phyloP scores from a whole-genome alignment of 768 basidiomycete genomes.

The Macrolepiota albuminosa region DNA sequence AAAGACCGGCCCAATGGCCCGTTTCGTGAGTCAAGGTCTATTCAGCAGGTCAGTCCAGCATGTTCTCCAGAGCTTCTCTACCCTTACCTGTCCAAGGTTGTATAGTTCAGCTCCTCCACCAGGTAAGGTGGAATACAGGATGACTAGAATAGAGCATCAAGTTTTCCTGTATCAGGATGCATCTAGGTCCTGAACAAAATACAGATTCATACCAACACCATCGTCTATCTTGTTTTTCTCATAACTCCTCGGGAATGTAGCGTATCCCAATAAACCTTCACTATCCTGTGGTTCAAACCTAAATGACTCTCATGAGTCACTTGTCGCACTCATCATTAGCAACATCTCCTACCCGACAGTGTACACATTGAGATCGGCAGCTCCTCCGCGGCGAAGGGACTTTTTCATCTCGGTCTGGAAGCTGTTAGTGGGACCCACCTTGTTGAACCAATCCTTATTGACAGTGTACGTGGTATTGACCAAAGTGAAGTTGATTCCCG shows the following conservation, averaged over 20 bases:
- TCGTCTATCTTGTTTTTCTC: slow-evolving; percentile 33
- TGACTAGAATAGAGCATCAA: slow-evolving; percentile 3
- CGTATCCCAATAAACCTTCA: slow-evolving; percentile 42
- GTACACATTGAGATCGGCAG: slow-evolving; percentile 43
- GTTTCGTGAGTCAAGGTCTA: slow-evolving; percentile 50
- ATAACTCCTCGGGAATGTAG: slow-evolving; percentile 47
- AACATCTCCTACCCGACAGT: slow-evolving; percentile 34
- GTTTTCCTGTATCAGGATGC: background rate
- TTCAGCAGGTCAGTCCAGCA: background rate
- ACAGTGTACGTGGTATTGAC: slow-evolving; percentile 36
- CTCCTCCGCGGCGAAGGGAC: slow-evolving; percentile 35
- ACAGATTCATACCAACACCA: slow-evolving; percentile 31
- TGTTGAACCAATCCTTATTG: slow-evolving; percentile 45
- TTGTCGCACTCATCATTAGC: background rate
- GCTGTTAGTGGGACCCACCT: slow-evolving; percentile 28
- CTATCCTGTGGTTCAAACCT: slow-evolving; percentile 24
- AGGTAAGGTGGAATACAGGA: slow-evolving; percentile 32
- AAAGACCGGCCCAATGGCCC: slow-evolving; percentile 54
- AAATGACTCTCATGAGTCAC: background rate
- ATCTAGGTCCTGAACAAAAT: background rate
- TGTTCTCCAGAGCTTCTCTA: slow-evolving; percentile 6
- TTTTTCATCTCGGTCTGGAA: slow-evolving; percentile 47
- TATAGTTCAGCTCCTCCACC: slow-evolving; percentile 35
- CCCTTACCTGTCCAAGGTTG: slow-evolving; percentile 30
- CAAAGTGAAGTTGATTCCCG: slow-evolving; percentile 35